Conservation (phyloP, 2,329 filamentous ascomycete species). For the Ceratocystis alfenasii region DNA sequence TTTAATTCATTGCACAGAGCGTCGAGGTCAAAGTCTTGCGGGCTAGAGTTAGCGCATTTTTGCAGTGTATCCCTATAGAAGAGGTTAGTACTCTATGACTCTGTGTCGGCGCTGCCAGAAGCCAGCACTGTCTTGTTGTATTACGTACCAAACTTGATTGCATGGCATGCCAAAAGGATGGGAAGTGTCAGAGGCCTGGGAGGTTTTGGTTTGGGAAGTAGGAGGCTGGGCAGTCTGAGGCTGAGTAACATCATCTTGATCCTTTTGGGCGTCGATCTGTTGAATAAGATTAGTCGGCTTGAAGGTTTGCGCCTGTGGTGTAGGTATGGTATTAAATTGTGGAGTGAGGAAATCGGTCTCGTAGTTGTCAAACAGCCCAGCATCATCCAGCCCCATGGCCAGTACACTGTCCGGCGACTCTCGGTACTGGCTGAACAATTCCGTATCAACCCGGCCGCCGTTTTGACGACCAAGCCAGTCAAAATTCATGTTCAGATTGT, state of each 20-base stretch:
- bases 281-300: constrained; percentile 16
- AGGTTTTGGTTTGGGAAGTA: too few relatives aligned
- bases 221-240: neutral
- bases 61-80: constrained; percentile 65
- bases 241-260: constrained; percentile 52
- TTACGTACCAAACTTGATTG: constrained; percentile 20
- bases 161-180: constrained; percentile 25
- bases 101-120: neutral
- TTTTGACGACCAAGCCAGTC: constrained; percentile 72
- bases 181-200: too few relatives aligned
- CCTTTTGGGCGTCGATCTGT: constrained; percentile 30
- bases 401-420: constrained; percentile 78
- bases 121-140: neutral
- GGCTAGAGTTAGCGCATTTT: constrained; percentile 74
- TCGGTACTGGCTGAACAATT: constrained; percentile 83
- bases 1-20: constrained; percentile 83
- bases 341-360: constrained; percentile 74
- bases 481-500: constrained; percentile 37
- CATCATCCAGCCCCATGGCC: constrained; percentile 31
- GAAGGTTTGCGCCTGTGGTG: constrained; percentile 17
- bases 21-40: constrained; percentile 87
- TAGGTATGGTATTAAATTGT: constrained; percentile 57
- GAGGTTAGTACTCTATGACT: constrained; percentile 13
- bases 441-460: constrained; percentile 76
- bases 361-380: constrained; percentile 51